A percentile compares a stretch with the other conserved stretches of the same genome.
phyloP scores from a whole-genome alignment of 2,329 filamentous ascomycete species.

The Basipetospora chlamydospora region DNA sequence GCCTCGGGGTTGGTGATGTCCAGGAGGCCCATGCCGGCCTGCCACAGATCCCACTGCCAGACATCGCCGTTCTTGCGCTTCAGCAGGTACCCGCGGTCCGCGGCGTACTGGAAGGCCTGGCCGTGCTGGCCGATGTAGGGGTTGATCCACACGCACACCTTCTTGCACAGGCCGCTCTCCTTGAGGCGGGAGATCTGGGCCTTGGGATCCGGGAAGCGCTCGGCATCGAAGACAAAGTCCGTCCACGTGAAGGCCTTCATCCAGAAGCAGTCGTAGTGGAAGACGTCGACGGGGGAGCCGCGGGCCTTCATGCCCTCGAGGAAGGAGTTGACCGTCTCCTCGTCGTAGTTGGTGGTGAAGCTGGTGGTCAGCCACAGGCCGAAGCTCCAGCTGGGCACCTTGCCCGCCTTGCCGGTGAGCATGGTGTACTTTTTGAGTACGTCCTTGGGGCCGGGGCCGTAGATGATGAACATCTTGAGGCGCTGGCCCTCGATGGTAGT shows the following conservation, averaged over 20 bases:
- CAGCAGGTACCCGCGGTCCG: conserved; percentile 52
- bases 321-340: conserved; percentile 52
- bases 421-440: conserved; percentile 52
- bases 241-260: conserved; percentile 64
- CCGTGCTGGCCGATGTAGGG: conserved; percentile 59
- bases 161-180: conserved; percentile 41
- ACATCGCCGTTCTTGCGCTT: conserved; percentile 55
- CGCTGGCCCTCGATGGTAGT: conserved; percentile 54
- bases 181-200: conserved; percentile 52
- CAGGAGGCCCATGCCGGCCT: conserved; percentile 60
- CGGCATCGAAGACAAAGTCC: conserved; percentile 55
- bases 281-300: conserved; percentile 53
- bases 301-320: conserved; percentile 53
- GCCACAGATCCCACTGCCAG: conserved; percentile 68
- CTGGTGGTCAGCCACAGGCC: conserved; percentile 65
- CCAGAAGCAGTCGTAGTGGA: conserved; percentile 70
- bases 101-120: conserved; percentile 48
- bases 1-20: conserved; percentile 63
- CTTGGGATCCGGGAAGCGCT: conserved; percentile 53
- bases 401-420: conserved; percentile 50
- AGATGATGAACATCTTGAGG: conserved; percentile 60
- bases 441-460: conserved; percentile 57
- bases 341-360: conserved; percentile 61
- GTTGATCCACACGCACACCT: conserved; percentile 65
- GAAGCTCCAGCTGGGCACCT: conserved; percentile 59